phyloP scores from a whole-genome alignment of 495 filamentous ascomycete species.

The Xylaria curta region DNA sequence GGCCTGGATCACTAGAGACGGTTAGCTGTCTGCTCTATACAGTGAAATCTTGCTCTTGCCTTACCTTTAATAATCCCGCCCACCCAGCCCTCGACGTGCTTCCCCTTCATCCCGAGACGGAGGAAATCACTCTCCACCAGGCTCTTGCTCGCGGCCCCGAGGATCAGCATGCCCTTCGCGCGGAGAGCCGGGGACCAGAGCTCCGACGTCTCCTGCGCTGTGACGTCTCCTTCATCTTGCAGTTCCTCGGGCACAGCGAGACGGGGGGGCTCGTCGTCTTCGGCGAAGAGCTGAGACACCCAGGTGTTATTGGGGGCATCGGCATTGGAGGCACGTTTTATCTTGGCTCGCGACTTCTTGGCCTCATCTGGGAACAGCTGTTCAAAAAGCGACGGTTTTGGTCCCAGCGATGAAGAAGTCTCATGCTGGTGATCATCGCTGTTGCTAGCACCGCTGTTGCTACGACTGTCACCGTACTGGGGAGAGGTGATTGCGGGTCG shows the following conservation, averaged over 20 bases:
- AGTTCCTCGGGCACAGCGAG: neutral
- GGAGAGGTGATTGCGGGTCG: conserved; percentile 30
- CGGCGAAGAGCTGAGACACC: conserved; percentile 22
- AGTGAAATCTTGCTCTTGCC: neutral
- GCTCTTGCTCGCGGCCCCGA: conserved; percentile 57
- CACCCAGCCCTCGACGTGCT: conserved; percentile 69
- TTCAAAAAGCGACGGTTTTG: conserved; percentile 55
- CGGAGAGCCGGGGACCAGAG: conserved; percentile 30
- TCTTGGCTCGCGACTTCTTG: conserved; percentile 21
- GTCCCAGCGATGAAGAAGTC: neutral
- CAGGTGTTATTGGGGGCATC: conserved; percentile 17
- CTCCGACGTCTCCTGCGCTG: neutral
- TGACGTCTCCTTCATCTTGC: neutral
- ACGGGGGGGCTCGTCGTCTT: conserved; percentile 8
- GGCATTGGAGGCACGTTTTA: neutral
- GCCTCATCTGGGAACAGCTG: conserved; percentile 64
- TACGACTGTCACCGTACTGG: conserved; percentile 25
- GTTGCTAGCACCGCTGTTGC: neutral
- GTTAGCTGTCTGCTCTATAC: neutral
- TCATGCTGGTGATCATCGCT: neutral
- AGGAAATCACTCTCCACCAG: conserved; percentile 69
- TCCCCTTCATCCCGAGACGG: conserved; percentile 62
- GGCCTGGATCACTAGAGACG: conserved; percentile 52
- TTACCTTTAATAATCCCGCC: conserved; percentile 55
- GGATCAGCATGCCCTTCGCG: conserved; percentile 50